Evolutionary conservation across 2,329 filamentous ascomycete genomes (phyloP).

Genomic region (Diplodia seriata): DNA sequence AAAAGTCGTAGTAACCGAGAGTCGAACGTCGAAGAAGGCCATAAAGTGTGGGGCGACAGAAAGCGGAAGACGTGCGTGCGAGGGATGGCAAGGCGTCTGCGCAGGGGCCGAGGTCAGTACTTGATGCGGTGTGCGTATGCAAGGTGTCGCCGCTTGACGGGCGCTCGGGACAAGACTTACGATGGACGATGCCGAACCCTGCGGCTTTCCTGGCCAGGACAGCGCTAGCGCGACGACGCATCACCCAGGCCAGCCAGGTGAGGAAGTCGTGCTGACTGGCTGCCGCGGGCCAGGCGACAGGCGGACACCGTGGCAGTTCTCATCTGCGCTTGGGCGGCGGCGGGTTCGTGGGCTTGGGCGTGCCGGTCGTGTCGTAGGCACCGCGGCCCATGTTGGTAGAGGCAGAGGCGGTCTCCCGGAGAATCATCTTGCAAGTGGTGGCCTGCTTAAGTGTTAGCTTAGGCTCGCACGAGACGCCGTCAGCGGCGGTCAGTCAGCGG

Average conservation of each 20-base stretch:
- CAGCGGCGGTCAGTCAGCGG: slow-evolving; percentile 32
- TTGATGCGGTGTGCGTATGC: slow-evolving; percentile 27
- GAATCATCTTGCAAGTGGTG: slow-evolving; percentile 48
- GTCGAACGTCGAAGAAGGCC: slow-evolving; percentile 26
- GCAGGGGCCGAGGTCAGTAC: slow-evolving; percentile 29
- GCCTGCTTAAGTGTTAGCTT: slow-evolving; percentile 41
- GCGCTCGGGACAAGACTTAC: slow-evolving; percentile 26
- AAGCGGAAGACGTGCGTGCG: slow-evolving; percentile 30
- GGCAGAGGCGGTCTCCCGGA: slow-evolving; percentile 48
- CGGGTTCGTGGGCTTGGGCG: slow-evolving; percentile 54
- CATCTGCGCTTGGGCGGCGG: slow-evolving; percentile 50
- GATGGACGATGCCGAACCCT: slow-evolving; percentile 29
- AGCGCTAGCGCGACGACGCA: slow-evolving; percentile 19
- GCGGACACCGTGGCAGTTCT: slow-evolving; percentile 9
- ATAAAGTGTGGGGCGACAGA: slow-evolving; percentile 15
- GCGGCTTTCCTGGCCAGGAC: slow-evolving; percentile 18
- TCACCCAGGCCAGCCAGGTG: slow-evolving; percentile 31
- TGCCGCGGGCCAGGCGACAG: neutral
- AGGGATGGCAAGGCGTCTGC: slow-evolving; percentile 32
- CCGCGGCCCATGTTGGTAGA: slow-evolving; percentile 57
- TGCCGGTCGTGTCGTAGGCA: slow-evolving; percentile 58
- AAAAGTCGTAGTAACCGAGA: slow-evolving; percentile 34
- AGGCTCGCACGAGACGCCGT: slow-evolving; percentile 32
- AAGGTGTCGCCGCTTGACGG: slow-evolving; percentile 32
- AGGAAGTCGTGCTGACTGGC: slow-evolving; percentile 28